Evolutionary conservation across 1,284 basidiomycete genomes (phyloP), one percentile per base, ranked within the genome.

Genomic region (Xanthoconium separans): DNA sequence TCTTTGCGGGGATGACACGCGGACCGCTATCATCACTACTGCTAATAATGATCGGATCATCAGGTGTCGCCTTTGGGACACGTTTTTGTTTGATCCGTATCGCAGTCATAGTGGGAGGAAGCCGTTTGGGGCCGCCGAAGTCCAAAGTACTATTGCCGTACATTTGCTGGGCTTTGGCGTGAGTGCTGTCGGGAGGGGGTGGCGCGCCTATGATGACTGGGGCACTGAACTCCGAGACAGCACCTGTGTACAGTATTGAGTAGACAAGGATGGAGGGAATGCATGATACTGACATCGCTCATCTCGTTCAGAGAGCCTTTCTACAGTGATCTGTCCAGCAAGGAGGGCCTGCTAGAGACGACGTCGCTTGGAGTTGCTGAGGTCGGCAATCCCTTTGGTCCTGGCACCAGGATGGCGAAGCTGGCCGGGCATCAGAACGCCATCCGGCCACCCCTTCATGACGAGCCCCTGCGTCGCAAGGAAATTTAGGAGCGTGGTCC

Each of bases 361-460:
- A 3, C 27, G 16, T 8, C 27, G 31, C 15, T 51, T 31, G 13
- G 30, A n/a, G 1, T 44, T 27, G 7, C 29, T 56, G 11, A 57
- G 42, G 15, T 51, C 42, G 1, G 48, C n/a, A 15, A 57, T 51
- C 2, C 54, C 55, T n/a, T 57, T 57, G 2, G 31, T 57, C 12
- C 31, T 27, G 0, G 40, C 22, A 6, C 36, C 31, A 9, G 43
- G n/a, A 41, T 46, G 29, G 15, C 37, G 33, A 18, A 43, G 39
- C 37, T 57, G 39, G 6, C 54, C 44, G 0, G 54, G 54, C 41
- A 57, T 55, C 30, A 57, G 12, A 0, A 57, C 40, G 4, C 22
- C 29, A 15, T 40, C 33, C 1, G 40, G 55, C 41, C 54, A 57
- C 2, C 40, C 48, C 24, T 5, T 46, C 18, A 57, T 47, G 6